phyloP scores from a whole-genome alignment of 768 basidiomycete species.

The Lyophyllum atratum region DNA sequence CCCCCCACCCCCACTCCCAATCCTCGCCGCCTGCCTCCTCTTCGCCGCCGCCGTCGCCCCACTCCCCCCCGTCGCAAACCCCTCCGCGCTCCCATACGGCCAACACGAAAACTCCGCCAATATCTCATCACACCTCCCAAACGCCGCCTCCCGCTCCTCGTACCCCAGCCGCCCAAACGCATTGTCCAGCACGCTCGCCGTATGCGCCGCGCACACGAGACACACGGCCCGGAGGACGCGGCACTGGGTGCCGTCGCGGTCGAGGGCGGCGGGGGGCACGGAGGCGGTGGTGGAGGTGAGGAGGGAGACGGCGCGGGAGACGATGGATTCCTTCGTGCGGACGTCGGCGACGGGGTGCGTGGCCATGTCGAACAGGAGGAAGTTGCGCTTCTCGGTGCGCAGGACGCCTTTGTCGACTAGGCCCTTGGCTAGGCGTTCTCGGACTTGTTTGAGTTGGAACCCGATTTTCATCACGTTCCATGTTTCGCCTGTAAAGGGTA shows the following conservation, averaged over 20 bases:
- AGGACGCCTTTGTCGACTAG: conserved; percentile 98
- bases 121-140: conserved; percentile 92
- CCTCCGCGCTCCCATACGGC: conserved; percentile 66
- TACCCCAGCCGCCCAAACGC: conserved; percentile 87
- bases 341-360: conserved; percentile 97
- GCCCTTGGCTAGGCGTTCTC: conserved; percentile 95
- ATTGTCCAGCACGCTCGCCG: conserved; percentile 94
- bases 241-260: conserved; percentile 79
- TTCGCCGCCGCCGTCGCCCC: conserved; percentile 35
- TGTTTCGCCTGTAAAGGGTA: conserved; percentile 78
- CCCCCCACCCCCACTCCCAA: conserved; percentile 57
- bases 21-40: conserved; percentile 41
- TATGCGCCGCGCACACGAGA: conserved; percentile 89
- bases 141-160: conserved; percentile 92
- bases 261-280: conserved; percentile 73
- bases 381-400: conserved; percentile 99
- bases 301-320: conserved; percentile 73
- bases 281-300: conserved; percentile 83
- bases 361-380: conserved; percentile 99
- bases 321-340: conserved; percentile 83
- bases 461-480: conserved; percentile 99
- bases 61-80: conserved; percentile 27
- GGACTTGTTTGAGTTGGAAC: conserved; percentile 97
- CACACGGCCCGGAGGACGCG: conserved; percentile 79
- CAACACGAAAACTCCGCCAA: conserved; percentile 88